A percentile compares a stretch with the other conserved stretches of the same genome.
phyloP scores from a whole-genome alignment of 192 early-diverging fungal species.

The Spinellus fusiger region DNA sequence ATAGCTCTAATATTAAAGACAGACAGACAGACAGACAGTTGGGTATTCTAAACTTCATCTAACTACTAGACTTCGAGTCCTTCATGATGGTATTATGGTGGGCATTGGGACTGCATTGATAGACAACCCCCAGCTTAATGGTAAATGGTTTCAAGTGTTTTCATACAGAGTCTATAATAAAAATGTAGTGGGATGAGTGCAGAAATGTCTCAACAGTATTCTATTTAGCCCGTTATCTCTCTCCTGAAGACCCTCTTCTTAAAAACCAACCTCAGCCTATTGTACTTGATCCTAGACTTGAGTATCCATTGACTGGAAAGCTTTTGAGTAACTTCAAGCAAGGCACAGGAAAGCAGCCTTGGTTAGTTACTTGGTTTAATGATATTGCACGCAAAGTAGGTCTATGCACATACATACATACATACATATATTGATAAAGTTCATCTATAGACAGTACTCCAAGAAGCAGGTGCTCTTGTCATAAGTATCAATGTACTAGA shows the following conservation, averaged over 20 bases:
- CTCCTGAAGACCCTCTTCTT: neutral
- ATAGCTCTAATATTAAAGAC: neutral
- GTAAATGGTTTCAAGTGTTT: neutral
- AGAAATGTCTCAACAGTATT: neutral
- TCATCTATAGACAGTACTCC: slow-evolving; percentile 28
- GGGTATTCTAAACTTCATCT: no score
- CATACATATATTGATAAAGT: neutral
- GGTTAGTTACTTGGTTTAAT: slow-evolving; percentile 43
- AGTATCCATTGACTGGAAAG: slow-evolving; percentile 53
- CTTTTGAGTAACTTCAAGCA: slow-evolving; percentile 36
- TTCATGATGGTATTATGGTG: slow-evolving; percentile 81
- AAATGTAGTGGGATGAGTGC: neutral
- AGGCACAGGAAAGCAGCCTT: slow-evolving; percentile 39
- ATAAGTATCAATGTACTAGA: slow-evolving; percentile 19
- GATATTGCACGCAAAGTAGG: neutral
- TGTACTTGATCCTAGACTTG: slow-evolving; percentile 67
- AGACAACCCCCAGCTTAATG: slow-evolving; percentile 74
- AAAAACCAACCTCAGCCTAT: slow-evolving; percentile 65
- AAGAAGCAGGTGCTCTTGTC: slow-evolving; percentile 55
- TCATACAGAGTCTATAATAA: neutral
- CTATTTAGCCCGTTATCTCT: slow-evolving; percentile 12
- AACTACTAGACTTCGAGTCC: slow-evolving; percentile 55
- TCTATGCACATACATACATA: neutral
- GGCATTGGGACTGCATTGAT: slow-evolving; percentile 76
- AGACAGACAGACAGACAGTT: neutral